Base-by-base conservation (phyloP, 495 filamentous ascomycete genomes). In the Xylaria telfairii region DNA sequence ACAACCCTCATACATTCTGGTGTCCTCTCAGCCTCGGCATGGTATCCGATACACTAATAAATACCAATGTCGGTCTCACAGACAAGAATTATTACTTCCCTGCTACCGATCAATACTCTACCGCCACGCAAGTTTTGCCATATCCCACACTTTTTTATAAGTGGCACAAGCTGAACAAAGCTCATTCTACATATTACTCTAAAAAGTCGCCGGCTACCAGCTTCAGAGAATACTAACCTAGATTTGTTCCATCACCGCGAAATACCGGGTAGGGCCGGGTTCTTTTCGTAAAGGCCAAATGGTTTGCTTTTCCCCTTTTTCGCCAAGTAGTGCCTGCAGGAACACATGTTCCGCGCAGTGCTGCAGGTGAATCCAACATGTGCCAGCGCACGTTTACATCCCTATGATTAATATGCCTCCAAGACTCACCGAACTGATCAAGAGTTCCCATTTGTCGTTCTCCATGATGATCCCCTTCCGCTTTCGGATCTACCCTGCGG, bases 401-500 rank as follows among this genome's bases (percentile, higher is more conserved):
- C 17, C 41, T 19, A 17, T 47, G 42, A 30, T n/a, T 37, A 24
- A 44, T 30, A n/a, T 44, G 15, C 24, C 60, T 13, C 17, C 41
- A 28, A 15, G 21, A 47, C 19, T 24, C 26, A 60, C 30, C 39
- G 30, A 57, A 68, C 34, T 24, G 37, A 51, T 51, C 10, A 37
- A 24, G 41, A 32, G 39, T 60, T 68, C 41, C 4, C 21, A 28
- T 49, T 46, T 49, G 56, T 46, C 39, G n/a, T 47, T 37, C 8
- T 42, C 19, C 7, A n/a, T 10, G 26, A 56, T 63, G 59, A 63
- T 56, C 28, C 54, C 26, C 15, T 64, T 64, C 60, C 61, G 39
- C 21, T 65, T 65, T 59, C 51, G 68, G 68, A 70, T 70, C 68
- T 70, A 59, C n/a, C 26, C 49, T 53, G 65, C 51, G 65, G 60